Evolutionary conservation across 2,329 filamentous ascomycete species (phyloP).

Genomic region (Aspergillus sp.): DNA sequence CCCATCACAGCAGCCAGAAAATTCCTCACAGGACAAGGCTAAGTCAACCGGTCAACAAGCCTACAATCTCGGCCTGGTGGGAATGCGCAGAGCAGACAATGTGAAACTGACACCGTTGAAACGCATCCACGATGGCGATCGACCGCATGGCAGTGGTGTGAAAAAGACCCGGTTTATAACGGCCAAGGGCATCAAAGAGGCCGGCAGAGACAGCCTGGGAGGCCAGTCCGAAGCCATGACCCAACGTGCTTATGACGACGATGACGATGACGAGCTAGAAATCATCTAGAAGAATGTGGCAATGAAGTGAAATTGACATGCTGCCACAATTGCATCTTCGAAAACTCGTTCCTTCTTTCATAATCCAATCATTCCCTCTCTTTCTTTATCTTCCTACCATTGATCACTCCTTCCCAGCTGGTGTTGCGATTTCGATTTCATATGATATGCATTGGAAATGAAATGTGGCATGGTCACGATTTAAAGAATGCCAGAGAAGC

Average conservation of each 20-base stretch:
- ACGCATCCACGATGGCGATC: slow-evolving; percentile 36
- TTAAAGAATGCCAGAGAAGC: background rate
- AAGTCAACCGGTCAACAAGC: slow-evolving; percentile 3
- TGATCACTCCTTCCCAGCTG: background rate
- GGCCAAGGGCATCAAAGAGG: slow-evolving; percentile 73
- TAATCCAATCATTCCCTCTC: background rate
- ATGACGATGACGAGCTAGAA: slow-evolving; percentile 52
- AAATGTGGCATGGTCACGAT: background rate
- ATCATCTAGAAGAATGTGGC: slow-evolving; percentile 36
- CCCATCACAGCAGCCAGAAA: slow-evolving; percentile 10
- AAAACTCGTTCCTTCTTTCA: background rate
- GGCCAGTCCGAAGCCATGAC: slow-evolving; percentile 41
- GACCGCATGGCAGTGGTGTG: slow-evolving; percentile 35
- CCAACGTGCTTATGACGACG: slow-evolving; percentile 49
- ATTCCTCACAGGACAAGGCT: background rate
- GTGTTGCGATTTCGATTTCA: background rate
- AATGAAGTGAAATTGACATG: background rate
- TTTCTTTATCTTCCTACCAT: background rate
- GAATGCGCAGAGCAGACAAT: slow-evolving; percentile 36
- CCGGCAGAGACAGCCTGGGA: slow-evolving; percentile 71
- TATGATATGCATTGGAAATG: background rate
- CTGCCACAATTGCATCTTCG: background rate
- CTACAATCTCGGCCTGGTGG: slow-evolving; percentile 23
- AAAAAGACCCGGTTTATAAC: slow-evolving; percentile 79
- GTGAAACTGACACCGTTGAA: slow-evolving; percentile 44